Evolutionary conservation across 2,329 filamentous ascomycete species (phyloP), one percentile per base, ranked within the genome.

Genomic region (Trichoderma sp.): DNA sequence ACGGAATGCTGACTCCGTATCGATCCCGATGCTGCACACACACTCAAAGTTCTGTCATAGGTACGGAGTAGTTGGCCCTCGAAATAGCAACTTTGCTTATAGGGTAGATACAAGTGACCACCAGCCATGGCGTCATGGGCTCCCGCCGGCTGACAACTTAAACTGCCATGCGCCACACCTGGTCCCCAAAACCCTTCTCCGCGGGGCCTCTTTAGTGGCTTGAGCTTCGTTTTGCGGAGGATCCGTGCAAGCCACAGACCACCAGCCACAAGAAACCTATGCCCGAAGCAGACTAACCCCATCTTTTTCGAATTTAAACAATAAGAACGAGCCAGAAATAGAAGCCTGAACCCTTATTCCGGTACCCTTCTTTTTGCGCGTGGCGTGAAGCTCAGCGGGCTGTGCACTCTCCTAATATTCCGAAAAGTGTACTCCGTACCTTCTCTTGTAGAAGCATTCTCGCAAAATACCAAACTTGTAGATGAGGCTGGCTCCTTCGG

Each of bases 111-210:
- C 8, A 29, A 18, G 29, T 50, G 41, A 50, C 41, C 50, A 27
- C 53, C 35, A 62, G 59, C 31, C 41, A 60, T 71, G 67, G 67
- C 67, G 67, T 71, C 67, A 71, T 62, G 33, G 67, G 67, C 67
- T 71, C 29, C 33, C 67, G 33, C 67, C 21, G 9, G n/a, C 53
- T 31, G 59, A 29, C 21, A 71, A 16, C 24, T 5, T 45, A 1
- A 16, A n/a, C 16, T 41, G 53, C 18, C 53, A 41, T 71, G 67
- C 67, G 67, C 67, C 68, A 71, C 56, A 71, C 11, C 68, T 50
- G 24, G 18, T 24, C 33, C 31, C 65, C 24, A 18, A 31, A 71
- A 41, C n/a, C 16, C 21, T 29, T 67, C 16, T 31, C 45, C 24
- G 27, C 60, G 9, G 45, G n/a, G 1, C 18, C 45, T 21, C 45